Evolutionary conservation across 768 basidiomycete species (phyloP).

Genomic region (Mycena vulgaris): DNA sequence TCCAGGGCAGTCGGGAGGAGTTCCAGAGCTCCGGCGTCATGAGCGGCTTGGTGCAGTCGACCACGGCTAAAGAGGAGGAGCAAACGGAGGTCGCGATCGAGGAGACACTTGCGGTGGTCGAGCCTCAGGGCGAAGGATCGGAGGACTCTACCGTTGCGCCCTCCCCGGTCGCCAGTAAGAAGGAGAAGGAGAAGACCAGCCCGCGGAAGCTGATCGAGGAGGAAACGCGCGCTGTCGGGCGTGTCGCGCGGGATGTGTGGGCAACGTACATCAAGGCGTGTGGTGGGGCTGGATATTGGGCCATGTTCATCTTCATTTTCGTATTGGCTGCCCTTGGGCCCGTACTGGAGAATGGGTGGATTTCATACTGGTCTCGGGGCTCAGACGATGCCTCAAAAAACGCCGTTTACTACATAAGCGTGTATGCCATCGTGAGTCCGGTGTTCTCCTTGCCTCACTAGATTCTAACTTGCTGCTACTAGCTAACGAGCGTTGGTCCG

Average conservation of each 20-base stretch:
- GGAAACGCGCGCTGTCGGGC: slow-evolving; percentile 82
- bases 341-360: slow-evolving; percentile 82
- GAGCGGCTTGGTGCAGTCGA: slow-evolving; percentile 75
- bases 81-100: slow-evolving; percentile 62
- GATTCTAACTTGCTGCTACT: slow-evolving; percentile 26
- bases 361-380: slow-evolving; percentile 79
- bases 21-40: slow-evolving; percentile 82
- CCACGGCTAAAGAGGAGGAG: slow-evolving; percentile 48
- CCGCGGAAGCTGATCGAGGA: slow-evolving; percentile 91
- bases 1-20: slow-evolving; percentile 74
- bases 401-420: slow-evolving; percentile 73
- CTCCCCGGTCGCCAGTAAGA: slow-evolving; percentile 46
- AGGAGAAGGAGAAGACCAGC: slow-evolving; percentile 65
- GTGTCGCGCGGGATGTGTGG: slow-evolving; percentile 80
- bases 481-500: slow-evolving; percentile 57
- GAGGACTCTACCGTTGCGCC: slow-evolving; percentile 47
- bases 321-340: slow-evolving; percentile 74
- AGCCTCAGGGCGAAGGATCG: slow-evolving; percentile 10
- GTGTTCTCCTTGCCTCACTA: not conserved
- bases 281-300: slow-evolving; percentile 71
- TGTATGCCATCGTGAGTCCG: slow-evolving; percentile 78
- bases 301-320: slow-evolving; percentile 66
- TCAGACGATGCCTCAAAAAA: slow-evolving; percentile 54
- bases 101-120: slow-evolving; percentile 32
- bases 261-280: slow-evolving; percentile 66